Conservation (phyloP, 345 rosid species). For the Camelina sativa region DNA sequence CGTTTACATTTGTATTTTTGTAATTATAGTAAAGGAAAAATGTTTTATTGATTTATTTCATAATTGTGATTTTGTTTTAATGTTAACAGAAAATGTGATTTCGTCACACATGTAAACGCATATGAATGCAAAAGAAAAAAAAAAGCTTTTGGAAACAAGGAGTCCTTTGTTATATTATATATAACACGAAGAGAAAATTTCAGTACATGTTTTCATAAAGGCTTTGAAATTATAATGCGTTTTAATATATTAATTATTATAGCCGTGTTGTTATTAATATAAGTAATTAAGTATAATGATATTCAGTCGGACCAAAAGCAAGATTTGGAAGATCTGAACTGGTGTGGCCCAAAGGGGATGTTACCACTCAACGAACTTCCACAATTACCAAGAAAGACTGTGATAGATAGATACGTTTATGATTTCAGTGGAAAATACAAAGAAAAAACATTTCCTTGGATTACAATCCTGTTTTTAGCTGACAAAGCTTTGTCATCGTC, state of each 20-base stretch:
- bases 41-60: background rate
- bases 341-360: slow-evolving; percentile 46
- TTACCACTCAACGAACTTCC: slow-evolving; percentile 9
- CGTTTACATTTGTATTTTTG: background rate
- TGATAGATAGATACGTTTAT: slow-evolving; percentile 20
- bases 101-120: background rate
- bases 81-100: background rate
- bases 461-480: slow-evolving; percentile 5
- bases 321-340: slow-evolving; percentile 46
- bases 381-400: background rate
- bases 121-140: background rate
- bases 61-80: background rate
- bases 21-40: background rate
- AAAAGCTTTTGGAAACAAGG: background rate
- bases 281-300: slow-evolving; percentile 22
- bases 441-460: background rate
- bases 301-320: slow-evolving; percentile 40
- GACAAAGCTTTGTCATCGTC: background rate
- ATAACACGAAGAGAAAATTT: background rate
- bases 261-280: slow-evolving; percentile 1
- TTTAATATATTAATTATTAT: background rate
- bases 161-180: background rate
- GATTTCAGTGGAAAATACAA: background rate
- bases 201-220: slow-evolving; percentile 10
- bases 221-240: slow-evolving; percentile 8